phyloP scores from a whole-genome alignment of 805 yeast species.

The Candida sithepensis region DNA sequence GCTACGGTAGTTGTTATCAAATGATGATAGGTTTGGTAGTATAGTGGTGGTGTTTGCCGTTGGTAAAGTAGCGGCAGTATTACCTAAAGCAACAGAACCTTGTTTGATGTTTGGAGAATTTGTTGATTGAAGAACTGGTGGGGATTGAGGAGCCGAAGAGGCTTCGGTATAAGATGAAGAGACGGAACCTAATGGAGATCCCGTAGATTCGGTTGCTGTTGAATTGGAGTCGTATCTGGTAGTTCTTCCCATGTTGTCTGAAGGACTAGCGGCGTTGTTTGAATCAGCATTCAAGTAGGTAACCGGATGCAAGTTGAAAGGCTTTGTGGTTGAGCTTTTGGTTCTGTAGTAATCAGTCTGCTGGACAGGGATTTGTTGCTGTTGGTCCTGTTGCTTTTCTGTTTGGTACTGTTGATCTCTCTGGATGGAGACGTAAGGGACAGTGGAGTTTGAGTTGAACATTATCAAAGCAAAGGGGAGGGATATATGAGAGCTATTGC shows the following conservation, averaged over 20 bases:
- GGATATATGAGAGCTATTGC: too few species aligned
- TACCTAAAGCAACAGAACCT: not conserved
- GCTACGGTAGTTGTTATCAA: constrained; percentile 4
- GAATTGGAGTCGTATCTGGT: constrained; percentile 12
- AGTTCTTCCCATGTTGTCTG: constrained; percentile 2
- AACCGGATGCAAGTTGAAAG: constrained; percentile 27
- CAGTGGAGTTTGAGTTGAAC: not conserved
- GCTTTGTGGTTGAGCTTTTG: constrained; percentile 3
- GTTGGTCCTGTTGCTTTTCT: constrained; percentile 1
- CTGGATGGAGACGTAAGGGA: not conserved
- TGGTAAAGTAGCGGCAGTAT: not conserved
- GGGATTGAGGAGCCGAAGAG: constrained; percentile 24
- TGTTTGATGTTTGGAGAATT: constrained; percentile 14
- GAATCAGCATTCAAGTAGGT: constrained; percentile 27
- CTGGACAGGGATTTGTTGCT: not conserved
- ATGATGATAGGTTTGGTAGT: constrained; percentile 13
- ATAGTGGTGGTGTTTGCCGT: constrained; percentile 1
- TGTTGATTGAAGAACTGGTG: constrained; percentile 13
- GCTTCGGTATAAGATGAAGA: constrained; percentile 26
- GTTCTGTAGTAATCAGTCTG: not conserved
- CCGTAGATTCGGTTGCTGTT: constrained; percentile 23
- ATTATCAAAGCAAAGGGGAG: too few species aligned
- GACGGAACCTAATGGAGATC: constrained; percentile 24
- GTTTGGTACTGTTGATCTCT: not conserved
- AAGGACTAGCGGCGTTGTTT: not conserved